Evolutionary conservation across 768 basidiomycete species (phyloP).

Genomic region (Clavulina sp.): DNA sequence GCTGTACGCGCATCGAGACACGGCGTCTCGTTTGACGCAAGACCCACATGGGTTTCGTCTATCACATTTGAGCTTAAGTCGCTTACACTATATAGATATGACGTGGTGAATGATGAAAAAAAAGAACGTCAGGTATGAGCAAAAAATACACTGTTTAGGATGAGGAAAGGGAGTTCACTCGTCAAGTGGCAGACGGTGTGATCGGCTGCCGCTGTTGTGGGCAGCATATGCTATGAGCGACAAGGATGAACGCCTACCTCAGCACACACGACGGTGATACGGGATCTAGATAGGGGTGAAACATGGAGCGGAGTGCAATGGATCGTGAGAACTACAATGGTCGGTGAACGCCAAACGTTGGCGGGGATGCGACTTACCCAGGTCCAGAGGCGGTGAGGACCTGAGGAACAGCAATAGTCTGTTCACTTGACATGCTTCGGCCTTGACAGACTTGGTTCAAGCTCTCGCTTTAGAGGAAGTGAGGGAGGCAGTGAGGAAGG

Average conservation of each 20-base stretch:
- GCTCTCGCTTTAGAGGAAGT: too few species aligned
- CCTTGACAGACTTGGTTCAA: too few species aligned
- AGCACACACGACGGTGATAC: constrained; percentile 66
- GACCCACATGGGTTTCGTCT: constrained; percentile 58
- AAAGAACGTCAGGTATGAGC: constrained; percentile 1
- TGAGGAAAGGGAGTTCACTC: background rate
- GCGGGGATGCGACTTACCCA: too few species aligned
- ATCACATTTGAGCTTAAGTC: constrained; percentile 75
- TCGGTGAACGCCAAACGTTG: too few species aligned
- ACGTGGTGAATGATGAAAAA: background rate
- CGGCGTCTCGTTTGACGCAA: constrained; percentile 52
- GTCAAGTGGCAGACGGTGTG: background rate
- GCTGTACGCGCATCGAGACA: constrained; percentile 9
- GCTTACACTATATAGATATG: constrained; percentile 45
- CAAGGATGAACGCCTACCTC: constrained; percentile 36
- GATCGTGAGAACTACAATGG: background rate
- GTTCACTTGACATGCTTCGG: too few species aligned
- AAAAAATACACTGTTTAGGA: too few species aligned
- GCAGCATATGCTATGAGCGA: background rate
- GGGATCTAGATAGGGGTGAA: constrained; percentile 31
- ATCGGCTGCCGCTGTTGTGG: background rate
- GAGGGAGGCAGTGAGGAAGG: too few species aligned
- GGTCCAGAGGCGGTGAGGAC: background rate
- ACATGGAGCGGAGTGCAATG: background rate
- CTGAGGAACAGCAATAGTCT: background rate